Conservation (phyloP, 169 alveolate species). For the Eimeria acervulina region DNA sequence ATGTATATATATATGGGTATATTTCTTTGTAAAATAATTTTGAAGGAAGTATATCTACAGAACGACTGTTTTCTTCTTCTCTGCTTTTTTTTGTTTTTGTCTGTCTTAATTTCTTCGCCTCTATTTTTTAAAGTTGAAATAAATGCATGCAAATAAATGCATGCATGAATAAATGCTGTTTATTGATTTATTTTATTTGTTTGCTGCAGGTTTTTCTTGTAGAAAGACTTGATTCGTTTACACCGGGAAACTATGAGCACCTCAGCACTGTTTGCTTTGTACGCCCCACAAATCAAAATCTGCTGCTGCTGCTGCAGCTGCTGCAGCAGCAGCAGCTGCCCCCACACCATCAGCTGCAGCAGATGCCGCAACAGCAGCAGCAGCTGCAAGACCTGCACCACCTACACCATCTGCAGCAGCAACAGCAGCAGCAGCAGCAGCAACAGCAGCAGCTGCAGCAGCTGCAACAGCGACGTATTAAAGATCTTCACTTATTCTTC, state of each 20-base stretch:
- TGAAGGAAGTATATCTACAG: background rate
- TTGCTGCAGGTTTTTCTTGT: slow-evolving; percentile 83
- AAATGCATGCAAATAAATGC: no score
- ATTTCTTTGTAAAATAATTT: no score
- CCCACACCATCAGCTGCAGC: slow-evolving; percentile 84
- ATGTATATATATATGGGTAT: no score
- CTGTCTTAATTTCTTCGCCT: no score
- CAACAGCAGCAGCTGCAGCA: slow-evolving; percentile 75
- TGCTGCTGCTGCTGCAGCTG: no score
- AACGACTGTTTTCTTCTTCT: background rate
- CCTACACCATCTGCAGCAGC: no score
- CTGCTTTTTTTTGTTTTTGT: no score
- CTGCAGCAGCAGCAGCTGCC: slow-evolving; percentile 84
- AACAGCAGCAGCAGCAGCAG: slow-evolving; percentile 85
- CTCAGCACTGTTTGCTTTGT: slow-evolving; percentile 85
- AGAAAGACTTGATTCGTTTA: slow-evolving; percentile 84
- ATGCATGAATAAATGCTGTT: no score
- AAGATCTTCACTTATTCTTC: slow-evolving; percentile 44
- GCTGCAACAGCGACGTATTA: slow-evolving; percentile 72
- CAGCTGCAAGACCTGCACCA: no score
- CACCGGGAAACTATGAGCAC: slow-evolving; percentile 85
- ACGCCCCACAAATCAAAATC: no score
- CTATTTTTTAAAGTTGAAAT: background rate
- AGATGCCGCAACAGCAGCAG: slow-evolving; percentile 88
- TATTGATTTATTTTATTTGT: no score